Conservation (phyloP, 2,329 filamentous ascomycete species). For the Ascochyta viciae-villosae region DNA sequence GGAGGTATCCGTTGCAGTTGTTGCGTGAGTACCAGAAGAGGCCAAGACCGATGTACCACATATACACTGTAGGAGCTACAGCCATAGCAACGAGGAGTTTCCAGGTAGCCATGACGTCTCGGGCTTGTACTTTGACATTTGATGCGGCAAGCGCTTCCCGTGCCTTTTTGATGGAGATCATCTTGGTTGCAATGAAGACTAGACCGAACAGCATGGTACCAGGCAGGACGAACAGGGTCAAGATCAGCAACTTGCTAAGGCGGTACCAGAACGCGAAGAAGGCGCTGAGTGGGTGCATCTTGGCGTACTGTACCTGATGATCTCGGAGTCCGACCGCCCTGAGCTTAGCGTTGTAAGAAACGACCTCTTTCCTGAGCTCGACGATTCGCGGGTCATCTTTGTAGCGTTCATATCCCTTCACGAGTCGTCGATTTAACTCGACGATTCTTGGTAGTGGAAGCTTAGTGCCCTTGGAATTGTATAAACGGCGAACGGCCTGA, state of each 20-base stretch:
- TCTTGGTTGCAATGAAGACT: slow-evolving; percentile 48
- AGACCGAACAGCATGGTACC: slow-evolving; percentile 82
- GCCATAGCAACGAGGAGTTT: slow-evolving; percentile 51
- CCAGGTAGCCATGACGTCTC: slow-evolving; percentile 52
- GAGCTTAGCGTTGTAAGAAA: slow-evolving; percentile 85
- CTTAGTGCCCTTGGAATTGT: slow-evolving; percentile 94
- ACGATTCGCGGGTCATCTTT: slow-evolving; percentile 88
- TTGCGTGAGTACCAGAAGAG: slow-evolving; percentile 58
- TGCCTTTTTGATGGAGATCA: slow-evolving; percentile 49
- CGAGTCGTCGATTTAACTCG: slow-evolving; percentile 88
- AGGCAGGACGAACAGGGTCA: slow-evolving; percentile 83
- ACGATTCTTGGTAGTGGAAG: slow-evolving; percentile 90
- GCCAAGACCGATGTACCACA: slow-evolving; percentile 41
- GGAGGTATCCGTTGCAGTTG: slow-evolving; percentile 81
- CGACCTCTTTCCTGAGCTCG: slow-evolving; percentile 75
- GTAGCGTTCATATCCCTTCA: slow-evolving; percentile 90
- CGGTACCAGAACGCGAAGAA: slow-evolving; percentile 81
- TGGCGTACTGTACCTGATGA: slow-evolving; percentile 92
- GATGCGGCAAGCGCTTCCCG: slow-evolving; percentile 50
- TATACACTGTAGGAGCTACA: slow-evolving; percentile 45
- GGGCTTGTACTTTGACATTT: slow-evolving; percentile 50
- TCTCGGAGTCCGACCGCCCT: slow-evolving; percentile 87
- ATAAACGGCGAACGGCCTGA: slow-evolving; percentile 89
- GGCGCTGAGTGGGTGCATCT: slow-evolving; percentile 78
- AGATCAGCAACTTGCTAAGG: slow-evolving; percentile 74